These are phyloP conservation scores for Pyrenophora graminea DNA, from an alignment of 2,329 filamentous ascomycete genomes.

Conservation along the genomic window DNA sequence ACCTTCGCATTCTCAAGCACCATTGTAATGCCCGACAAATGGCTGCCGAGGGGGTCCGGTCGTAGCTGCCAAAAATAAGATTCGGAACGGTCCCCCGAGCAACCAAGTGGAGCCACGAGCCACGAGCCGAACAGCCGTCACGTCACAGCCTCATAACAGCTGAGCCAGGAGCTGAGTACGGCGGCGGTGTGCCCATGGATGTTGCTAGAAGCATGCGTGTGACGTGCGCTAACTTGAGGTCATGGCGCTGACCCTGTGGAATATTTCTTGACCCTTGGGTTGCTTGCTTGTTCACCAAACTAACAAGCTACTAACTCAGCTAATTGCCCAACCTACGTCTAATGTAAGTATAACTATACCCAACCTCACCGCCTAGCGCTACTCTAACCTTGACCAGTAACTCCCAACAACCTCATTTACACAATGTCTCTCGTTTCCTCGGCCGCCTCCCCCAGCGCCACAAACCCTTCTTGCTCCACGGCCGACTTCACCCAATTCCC, in stretches of 20 bases:
- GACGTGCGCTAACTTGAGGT: slow-evolving; percentile 4
- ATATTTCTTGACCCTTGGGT: slow-evolving; percentile 2
- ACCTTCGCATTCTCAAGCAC: neutral
- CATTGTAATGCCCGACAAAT: neutral
- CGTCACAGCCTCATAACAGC: slow-evolving; percentile 3
- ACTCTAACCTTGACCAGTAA: neutral
- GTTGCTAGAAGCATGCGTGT: slow-evolving; percentile 7
- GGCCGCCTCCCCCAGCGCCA: slow-evolving; percentile 21
- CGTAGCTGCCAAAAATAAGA: slow-evolving; percentile 23
- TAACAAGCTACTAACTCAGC: neutral
- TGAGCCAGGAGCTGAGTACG: neutral
- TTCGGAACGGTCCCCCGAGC: slow-evolving; percentile 16
- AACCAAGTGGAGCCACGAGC: slow-evolving; percentile 22
- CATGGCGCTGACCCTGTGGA: neutral
- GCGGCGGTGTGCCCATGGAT: neutral
- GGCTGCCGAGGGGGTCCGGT: slow-evolving; percentile 7
- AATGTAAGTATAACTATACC: neutral
- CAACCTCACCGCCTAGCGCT: neutral
- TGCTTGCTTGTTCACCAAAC: neutral
- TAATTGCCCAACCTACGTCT: neutral
- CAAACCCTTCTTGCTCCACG: slow-evolving; percentile 27
- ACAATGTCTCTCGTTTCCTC: slow-evolving; percentile 27
- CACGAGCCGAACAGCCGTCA: slow-evolving; percentile 6
- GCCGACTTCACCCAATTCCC: slow-evolving; percentile 34
- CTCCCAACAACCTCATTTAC: neutral